A percentile compares a stretch with the other conserved stretches of the same genome.
Evolutionary conservation across 345 rosid species (phyloP).

Genomic region (Populus nigra): DNA sequence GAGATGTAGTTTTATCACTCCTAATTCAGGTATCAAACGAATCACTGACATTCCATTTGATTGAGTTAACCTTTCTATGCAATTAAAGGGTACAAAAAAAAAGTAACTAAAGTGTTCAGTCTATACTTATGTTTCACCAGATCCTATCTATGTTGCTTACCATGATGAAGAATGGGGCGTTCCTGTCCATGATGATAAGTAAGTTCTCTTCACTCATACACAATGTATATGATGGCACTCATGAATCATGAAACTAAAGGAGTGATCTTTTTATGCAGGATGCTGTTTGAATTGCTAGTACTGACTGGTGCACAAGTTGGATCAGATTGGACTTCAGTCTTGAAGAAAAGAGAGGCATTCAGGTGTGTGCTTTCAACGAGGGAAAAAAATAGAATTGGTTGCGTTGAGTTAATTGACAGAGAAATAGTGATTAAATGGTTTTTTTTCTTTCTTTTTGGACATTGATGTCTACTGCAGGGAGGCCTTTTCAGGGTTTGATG

Average conservation of each 20-base stretch:
- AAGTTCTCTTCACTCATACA: background rate
- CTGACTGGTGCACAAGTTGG: constrained; percentile 75
- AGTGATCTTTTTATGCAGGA: constrained; percentile 22
- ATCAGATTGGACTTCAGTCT: constrained; percentile 70
- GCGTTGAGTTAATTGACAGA: background rate
- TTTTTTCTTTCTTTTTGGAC: background rate
- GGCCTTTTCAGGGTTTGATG: constrained; percentile 57
- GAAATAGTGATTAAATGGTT: background rate
- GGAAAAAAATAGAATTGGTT: background rate
- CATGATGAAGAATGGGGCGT: constrained; percentile 88
- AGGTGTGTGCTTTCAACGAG: constrained; percentile 29
- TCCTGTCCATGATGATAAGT: constrained; percentile 71
- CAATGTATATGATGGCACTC: background rate
- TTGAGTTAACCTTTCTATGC: background rate
- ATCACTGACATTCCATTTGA: background rate
- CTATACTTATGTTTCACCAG: constrained; percentile 25
- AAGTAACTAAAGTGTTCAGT: background rate
- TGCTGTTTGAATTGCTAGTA: constrained; percentile 62
- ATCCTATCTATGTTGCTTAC: constrained; percentile 66
- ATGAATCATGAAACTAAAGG: constrained; percentile 1
- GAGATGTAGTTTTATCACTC: constrained; percentile 65
- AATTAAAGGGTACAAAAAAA: background rate
- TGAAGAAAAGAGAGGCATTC: constrained; percentile 56
- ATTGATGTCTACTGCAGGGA: constrained; percentile 35
- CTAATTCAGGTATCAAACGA: constrained; percentile 49